Conservation (phyloP, 2,329 filamentous ascomycete genomes). For the Diaporthe citri region DNA sequence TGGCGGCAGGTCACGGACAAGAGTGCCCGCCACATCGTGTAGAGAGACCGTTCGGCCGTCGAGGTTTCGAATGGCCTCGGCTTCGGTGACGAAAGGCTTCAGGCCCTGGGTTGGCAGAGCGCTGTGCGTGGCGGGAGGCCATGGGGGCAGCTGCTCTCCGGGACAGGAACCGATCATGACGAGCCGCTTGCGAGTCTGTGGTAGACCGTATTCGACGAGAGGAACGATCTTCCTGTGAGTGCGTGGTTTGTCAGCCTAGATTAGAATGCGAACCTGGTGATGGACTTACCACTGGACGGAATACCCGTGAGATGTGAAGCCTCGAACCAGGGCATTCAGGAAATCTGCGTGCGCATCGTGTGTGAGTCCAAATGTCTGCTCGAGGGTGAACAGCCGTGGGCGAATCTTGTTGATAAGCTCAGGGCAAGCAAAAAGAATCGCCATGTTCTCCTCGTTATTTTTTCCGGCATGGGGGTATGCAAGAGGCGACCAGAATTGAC, state of each 20-base stretch:
- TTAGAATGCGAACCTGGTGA: neutral
- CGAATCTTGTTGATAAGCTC: slow-evolving; percentile 68
- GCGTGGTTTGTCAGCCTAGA: neutral
- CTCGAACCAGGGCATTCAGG: slow-evolving; percentile 71
- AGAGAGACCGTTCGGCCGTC: slow-evolving; percentile 45
- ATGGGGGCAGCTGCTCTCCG: slow-evolving; percentile 76
- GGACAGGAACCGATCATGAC: slow-evolving; percentile 73
- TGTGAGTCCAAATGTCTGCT: slow-evolving; percentile 80
- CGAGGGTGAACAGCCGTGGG: slow-evolving; percentile 80
- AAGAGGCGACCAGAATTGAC: slow-evolving; percentile 77
- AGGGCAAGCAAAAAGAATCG: slow-evolving; percentile 65
- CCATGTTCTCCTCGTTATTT: slow-evolving; percentile 77
- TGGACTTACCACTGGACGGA: slow-evolving; percentile 72
- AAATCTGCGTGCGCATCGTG: slow-evolving; percentile 63
- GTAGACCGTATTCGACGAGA: slow-evolving; percentile 63
- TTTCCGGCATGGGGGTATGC: slow-evolving; percentile 72
- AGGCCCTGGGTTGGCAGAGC: slow-evolving; percentile 48
- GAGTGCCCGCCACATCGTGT: slow-evolving; percentile 52
- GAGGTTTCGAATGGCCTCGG: slow-evolving; percentile 55
- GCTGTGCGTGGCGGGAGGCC: slow-evolving; percentile 72
- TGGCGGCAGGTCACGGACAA: slow-evolving; percentile 45
- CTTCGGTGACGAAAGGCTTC: slow-evolving; percentile 59
- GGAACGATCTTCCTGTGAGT: slow-evolving; percentile 60
- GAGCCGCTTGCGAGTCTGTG: slow-evolving; percentile 63
- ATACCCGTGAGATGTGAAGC: slow-evolving; percentile 75